These are phyloP conservation scores for Lachnellula cervina DNA, from an alignment of 2,329 filamentous ascomycete species.

Conservation along the genomic window DNA sequence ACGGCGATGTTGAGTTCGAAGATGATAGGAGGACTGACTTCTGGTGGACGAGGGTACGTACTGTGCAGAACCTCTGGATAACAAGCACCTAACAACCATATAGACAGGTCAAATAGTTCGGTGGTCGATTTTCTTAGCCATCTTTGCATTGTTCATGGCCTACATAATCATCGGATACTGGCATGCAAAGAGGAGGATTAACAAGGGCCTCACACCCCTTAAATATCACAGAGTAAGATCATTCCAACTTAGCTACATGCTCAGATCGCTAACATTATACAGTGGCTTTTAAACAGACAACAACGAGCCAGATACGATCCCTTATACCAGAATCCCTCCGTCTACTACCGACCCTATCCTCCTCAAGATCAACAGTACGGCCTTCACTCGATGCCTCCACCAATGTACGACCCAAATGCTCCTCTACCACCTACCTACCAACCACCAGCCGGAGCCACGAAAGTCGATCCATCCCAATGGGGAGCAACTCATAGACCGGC, in stretches of 20 bases:
- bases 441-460: slow-evolving; percentile 44
- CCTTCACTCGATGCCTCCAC: slow-evolving; percentile 50
- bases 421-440: slow-evolving; percentile 52
- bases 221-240: slow-evolving; percentile 62
- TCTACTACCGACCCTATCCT: slow-evolving; percentile 38
- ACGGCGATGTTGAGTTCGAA: slow-evolving; percentile 10
- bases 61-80: neutral
- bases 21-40: slow-evolving; percentile 32
- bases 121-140: slow-evolving; percentile 61
- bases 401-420: slow-evolving; percentile 51
- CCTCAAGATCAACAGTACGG: slow-evolving; percentile 32
- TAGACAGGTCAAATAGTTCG: slow-evolving; percentile 47
- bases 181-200: slow-evolving; percentile 64
- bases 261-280: slow-evolving; percentile 12
- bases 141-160: slow-evolving; percentile 53
- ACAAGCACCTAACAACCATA: slow-evolving; percentile 23
- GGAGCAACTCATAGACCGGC: slow-evolving; percentile 27
- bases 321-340: slow-evolving; percentile 42
- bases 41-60: slow-evolving; percentile 37
- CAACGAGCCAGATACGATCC: slow-evolving; percentile 33
- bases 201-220: slow-evolving; percentile 60
- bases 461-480: slow-evolving; percentile 50
- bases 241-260: neutral
- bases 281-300: slow-evolving; percentile 31
- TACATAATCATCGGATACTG: slow-evolving; percentile 65